Conservation (phyloP, 1,284 basidiomycete species). For the Spongiforma sp. region DNA sequence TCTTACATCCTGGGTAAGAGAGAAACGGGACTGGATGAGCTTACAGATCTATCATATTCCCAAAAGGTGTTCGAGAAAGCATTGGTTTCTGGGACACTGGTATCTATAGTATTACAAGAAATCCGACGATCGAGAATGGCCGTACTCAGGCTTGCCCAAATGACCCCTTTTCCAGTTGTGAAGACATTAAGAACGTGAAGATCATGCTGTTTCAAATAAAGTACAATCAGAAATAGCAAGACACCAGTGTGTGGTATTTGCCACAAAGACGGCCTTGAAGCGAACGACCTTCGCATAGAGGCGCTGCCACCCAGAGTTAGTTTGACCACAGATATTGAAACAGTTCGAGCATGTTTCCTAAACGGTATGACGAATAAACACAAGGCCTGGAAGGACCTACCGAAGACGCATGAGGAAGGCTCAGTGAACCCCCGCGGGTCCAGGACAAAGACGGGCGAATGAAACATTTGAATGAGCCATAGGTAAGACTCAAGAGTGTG, state of each 20-base stretch:
- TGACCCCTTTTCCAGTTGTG: constrained; percentile 48
- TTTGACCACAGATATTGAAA: constrained; percentile 28
- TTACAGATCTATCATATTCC: constrained; percentile 27
- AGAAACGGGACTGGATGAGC: constrained; percentile 8
- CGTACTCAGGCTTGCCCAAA: constrained; percentile 46
- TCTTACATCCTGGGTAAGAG: not conserved
- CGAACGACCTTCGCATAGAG: constrained; percentile 36
- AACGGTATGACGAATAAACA: not conserved
- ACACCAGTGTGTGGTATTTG: constrained; percentile 7
- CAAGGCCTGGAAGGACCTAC: constrained; percentile 22
- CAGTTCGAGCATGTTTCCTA: constrained; percentile 33
- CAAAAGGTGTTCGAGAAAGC: constrained; percentile 44
- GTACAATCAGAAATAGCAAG: not conserved
- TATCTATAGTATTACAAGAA: not conserved
- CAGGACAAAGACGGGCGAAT: constrained; percentile 27
- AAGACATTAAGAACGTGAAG: constrained; percentile 39
- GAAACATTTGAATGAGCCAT: constrained; percentile 16
- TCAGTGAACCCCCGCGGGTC: constrained; percentile 38
- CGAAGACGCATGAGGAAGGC: constrained; percentile 38
- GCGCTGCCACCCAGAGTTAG: constrained; percentile 37
- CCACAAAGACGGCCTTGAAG: constrained; percentile 33
- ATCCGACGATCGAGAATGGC: constrained; percentile 28
- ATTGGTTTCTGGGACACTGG: constrained; percentile 42
- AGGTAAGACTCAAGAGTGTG: constrained; percentile 22
- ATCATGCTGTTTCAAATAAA: constrained; percentile 16